Percentiles rank a stretch among this genome's conserved stretches.
These are phyloP conservation scores for Plantago coronopus DNA, from an alignment of 305 asterid species.

Conservation along the genomic window DNA sequence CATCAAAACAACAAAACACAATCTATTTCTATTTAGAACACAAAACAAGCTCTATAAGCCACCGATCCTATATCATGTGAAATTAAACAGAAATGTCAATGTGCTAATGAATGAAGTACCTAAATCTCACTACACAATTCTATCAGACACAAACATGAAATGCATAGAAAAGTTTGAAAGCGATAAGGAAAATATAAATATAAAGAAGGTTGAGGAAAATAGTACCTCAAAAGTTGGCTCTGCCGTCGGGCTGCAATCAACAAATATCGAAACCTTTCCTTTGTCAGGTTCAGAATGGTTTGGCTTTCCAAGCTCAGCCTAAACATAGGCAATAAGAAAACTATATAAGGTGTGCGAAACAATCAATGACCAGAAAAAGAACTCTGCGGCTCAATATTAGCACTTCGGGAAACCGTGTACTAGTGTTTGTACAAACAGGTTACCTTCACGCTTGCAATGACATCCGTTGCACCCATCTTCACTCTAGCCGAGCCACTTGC, in stretches of 20 bases:
- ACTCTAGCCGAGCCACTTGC: conserved; percentile 95
- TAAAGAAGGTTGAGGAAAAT: conserved; percentile 13
- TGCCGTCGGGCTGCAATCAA: conserved; percentile 90
- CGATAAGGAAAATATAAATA: neutral
- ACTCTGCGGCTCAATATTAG: neutral
- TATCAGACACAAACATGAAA: neutral
- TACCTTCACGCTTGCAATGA: conserved; percentile 86
- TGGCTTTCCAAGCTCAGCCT: conserved; percentile 96
- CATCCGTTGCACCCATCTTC: conserved; percentile 82
- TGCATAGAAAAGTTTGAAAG: neutral
- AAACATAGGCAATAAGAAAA: conserved; percentile 23
- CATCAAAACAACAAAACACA: neutral
- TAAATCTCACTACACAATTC: neutral
- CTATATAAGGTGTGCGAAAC: conserved; percentile 9
- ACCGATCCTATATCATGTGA: neutral
- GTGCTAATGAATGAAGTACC: neutral
- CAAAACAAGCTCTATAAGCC: no score
- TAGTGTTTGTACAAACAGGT: neutral
- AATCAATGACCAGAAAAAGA: neutral
- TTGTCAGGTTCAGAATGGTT: conserved; percentile 59
- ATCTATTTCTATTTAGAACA: no score
- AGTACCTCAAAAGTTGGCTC: conserved; percentile 84
- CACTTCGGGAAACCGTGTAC: conserved; percentile 6
- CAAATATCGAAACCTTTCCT: conserved; percentile 70
- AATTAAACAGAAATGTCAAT: neutral